Evolutionary conservation across 345 rosid species (phyloP), one percentile per base, ranked within the genome.

Genomic region (Dovyalis caffra): DNA sequence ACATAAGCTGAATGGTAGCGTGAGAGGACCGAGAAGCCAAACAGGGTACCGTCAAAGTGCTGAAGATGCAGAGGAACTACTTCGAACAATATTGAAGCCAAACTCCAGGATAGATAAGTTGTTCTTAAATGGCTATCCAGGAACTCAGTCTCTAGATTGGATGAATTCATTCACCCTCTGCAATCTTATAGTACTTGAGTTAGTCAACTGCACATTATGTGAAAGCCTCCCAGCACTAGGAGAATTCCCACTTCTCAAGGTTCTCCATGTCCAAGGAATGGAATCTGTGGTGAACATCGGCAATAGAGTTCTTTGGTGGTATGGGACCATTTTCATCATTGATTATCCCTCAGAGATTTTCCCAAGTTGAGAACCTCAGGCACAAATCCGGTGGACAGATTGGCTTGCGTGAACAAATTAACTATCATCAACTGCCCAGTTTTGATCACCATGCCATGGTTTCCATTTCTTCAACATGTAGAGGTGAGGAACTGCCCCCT

Each of bases 381-480:
- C 62, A 40, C 34, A 12, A 60, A 71, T 38, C 25, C n/a, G 60
- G 67, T 18, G 51, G 79, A 62, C n/a, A 74, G 31, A 49, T 80
- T 80, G 53, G 67, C 80, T 53, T 67, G 34, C 25, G 32, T 76
- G 56, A 20, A 29, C 51, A 76, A 71, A 40, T 8, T 76, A 29
- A 67, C 37, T 21, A 23, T 80, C 66, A 72, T 9, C 53, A 76
- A 64, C 32, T 76, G 83, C 64, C 32, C 14, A 31, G 51, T 8
- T 74, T 47, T 79, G 72, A 76, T n/a, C 64, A 71, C 31, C 51
- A 45, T 74, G 74, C 78, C 82, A 38, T 67, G 26, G 16, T 65
- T 79, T 43, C 82, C 76, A 38, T 43, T 38, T 15, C 76, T 79
- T 67, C 64, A 56, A 10, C 71, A 79, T 70, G 35, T 79, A 66